Percentiles rank a stretch among this genome's conserved stretches.
These are phyloP conservation scores for Fusarium camptoceras DNA, from an alignment of 2,329 filamentous ascomycete genomes.

Conservation along the genomic window DNA sequence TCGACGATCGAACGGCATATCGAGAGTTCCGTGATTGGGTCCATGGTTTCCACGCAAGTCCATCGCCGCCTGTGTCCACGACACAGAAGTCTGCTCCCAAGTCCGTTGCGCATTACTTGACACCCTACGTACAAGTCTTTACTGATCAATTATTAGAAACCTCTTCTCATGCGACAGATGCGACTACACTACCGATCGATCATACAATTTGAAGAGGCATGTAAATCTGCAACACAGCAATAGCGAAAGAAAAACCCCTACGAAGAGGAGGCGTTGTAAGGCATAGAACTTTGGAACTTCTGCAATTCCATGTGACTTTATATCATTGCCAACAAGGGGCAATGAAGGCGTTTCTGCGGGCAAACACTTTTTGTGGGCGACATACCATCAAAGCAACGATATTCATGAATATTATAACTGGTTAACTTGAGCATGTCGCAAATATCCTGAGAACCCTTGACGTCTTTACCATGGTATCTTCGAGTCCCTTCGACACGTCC, in stretches of 20 bases:
- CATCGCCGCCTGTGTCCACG: rapidly evolving
- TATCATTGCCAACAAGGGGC: not conserved
- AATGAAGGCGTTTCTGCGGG: not conserved
- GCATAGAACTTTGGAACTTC: not conserved
- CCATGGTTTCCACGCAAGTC: not conserved
- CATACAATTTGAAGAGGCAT: not conserved
- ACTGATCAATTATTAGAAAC: not conserved
- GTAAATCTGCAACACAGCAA: not conserved
- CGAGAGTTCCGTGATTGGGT: constrained; percentile 11
- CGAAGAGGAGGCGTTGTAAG: not conserved
- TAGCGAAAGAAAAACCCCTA: too few relatives aligned
- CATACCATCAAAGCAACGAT: not conserved
- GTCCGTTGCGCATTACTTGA: not conserved
- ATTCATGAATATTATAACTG: not conserved
- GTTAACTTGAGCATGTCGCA: not conserved
- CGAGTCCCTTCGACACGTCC: rapidly evolving
- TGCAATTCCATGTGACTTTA: not conserved
- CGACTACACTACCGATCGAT: not conserved
- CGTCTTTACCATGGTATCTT: not conserved
- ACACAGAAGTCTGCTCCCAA: rapidly evolving
- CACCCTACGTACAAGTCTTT: rapidly evolving
- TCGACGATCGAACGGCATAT: not conserved
- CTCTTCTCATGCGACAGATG: not conserved
- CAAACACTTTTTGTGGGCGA: not conserved
- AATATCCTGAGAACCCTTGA: not conserved